Evolutionary conservation across 2,329 filamentous ascomycete genomes (phyloP).

Genomic region (Didymella lethalis): DNA sequence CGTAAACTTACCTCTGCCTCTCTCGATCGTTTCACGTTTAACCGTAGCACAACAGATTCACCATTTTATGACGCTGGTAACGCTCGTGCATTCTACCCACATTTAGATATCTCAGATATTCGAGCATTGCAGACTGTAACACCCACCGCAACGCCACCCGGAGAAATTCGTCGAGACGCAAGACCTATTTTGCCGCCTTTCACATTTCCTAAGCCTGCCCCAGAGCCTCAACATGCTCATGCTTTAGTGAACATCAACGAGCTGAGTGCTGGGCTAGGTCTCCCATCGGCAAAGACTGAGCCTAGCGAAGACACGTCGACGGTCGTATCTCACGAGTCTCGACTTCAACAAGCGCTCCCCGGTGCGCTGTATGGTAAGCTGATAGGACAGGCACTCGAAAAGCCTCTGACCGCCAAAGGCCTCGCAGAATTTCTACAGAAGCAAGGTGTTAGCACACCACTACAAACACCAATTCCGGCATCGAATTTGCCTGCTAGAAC

Average conservation of each 20-base stretch:
- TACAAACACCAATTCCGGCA: not conserved
- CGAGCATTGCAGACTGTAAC: not conserved
- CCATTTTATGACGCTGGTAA: not conserved
- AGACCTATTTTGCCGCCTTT: not conserved
- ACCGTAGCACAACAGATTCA: conserved; percentile 1
- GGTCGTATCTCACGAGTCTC: conserved; percentile 11
- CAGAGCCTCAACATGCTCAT: not conserved
- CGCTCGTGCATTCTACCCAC: not conserved
- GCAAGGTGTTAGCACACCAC: not conserved
- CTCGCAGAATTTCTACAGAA: conserved; percentile 28
- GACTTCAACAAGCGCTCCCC: conserved; percentile 2
- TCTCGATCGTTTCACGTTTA: not conserved
- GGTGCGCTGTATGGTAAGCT: conserved; percentile 31
- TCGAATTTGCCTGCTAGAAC: not conserved
- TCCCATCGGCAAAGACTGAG: conserved; percentile 16
- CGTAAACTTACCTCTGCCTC: not conserved
- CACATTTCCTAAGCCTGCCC: not conserved
- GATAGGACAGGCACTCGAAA: conserved; percentile 30
- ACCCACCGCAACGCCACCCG: not conserved
- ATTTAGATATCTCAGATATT: not conserved
- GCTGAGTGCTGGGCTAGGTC: conserved; percentile 26
- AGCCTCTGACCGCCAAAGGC: conserved; percentile 32
- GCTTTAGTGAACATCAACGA: conserved; percentile 26
- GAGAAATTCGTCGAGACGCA: not conserved
- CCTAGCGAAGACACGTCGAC: not conserved